Conservation (phyloP, 768 basidiomycete genomes). For the Leccinum barrowsii region DNA sequence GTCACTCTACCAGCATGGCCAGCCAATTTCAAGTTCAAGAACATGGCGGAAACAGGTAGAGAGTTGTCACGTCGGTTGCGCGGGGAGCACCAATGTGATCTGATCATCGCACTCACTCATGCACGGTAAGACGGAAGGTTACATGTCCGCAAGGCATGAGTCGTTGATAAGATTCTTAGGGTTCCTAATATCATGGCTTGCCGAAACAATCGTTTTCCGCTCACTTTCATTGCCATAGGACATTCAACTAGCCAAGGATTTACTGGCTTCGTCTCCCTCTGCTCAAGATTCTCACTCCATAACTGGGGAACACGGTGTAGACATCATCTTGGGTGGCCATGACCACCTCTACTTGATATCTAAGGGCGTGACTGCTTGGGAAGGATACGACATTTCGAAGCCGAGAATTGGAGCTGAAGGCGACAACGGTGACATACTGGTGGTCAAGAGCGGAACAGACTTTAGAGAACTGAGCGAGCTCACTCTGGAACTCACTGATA, state of each 20-base stretch:
- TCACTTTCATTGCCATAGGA: slow-evolving; percentile 45
- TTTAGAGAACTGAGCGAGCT: slow-evolving; percentile 85
- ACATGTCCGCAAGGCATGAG: neutral
- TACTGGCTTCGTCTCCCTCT: slow-evolving; percentile 56
- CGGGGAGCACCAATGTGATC: slow-evolving; percentile 68
- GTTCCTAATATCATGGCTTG: slow-evolving; percentile 19
- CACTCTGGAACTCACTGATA: slow-evolving; percentile 54
- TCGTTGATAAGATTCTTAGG: slow-evolving; percentile 15
- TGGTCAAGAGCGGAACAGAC: slow-evolving; percentile 86
- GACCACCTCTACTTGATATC: slow-evolving; percentile 82
- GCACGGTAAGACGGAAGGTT: slow-evolving; percentile 45
- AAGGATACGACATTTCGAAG: slow-evolving; percentile 52
- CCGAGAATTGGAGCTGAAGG: slow-evolving; percentile 62
- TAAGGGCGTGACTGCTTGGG: slow-evolving; percentile 64
- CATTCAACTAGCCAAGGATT: slow-evolving; percentile 62
- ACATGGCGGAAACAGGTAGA: slow-evolving; percentile 71
- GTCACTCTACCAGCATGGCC: slow-evolving; percentile 87
- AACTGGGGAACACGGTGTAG: slow-evolving; percentile 65
- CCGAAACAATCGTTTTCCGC: neutral
- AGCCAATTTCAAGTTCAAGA: slow-evolving; percentile 64
- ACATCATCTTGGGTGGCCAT: slow-evolving; percentile 84
- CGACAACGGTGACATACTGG: slow-evolving; percentile 65
- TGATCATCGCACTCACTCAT: slow-evolving; percentile 86
- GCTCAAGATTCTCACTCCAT: slow-evolving; percentile 44
- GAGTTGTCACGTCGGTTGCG: slow-evolving; percentile 72